Evolutionary conservation across 306 rosid genomes (phyloP), one percentile per base, ranked within the genome.

Genomic region (Prunus padus): DNA sequence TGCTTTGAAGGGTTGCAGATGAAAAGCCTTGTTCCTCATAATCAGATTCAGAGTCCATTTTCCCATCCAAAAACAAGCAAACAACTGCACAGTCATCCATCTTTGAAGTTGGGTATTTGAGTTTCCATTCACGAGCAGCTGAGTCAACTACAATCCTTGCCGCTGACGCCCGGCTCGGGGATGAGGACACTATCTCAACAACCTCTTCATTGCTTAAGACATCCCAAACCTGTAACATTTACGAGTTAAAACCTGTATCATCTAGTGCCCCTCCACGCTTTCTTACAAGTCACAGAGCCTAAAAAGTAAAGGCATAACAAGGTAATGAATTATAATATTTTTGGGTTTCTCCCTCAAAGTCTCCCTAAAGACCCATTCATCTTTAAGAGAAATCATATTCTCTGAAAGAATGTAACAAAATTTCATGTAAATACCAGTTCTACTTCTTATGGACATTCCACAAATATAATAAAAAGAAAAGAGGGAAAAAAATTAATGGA

Each of bases 81-180:
- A 92, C 96, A 8, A 95, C 97, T 45, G 98, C 98, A 81, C 99
- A 95, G 55, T 95, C 99, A 69, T 95, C 99, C 98, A 95, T 90
- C 84, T 88, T 95, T 1, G 99, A 95, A 61, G 98, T 95, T 0
- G 99, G 99, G 82, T 92, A 95, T 57, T 92, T 92, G 13, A 85
- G 90, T 75, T 87, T 90, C 99, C 98, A 95, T 78, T 88, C 98
- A 6, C 87, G 88, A 19, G 96, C 97, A 0, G 98, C 99, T 11
- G 98, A 89, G 76, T 92, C 96, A 33, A 92, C 98, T 78, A 96
- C 74, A 60, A 65, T 80, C 80, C 91, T 83, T 1, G 99, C 96
- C 0, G 99, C 99, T 1, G 90, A 80, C 18, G 97, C 76, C 42
- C 98, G 90, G 37, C 75, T 75, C 20, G 96, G 89, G 57, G 96